Conservation (phyloP, 1,139 yeast genomes). For the Candida labiduridarum region DNA sequence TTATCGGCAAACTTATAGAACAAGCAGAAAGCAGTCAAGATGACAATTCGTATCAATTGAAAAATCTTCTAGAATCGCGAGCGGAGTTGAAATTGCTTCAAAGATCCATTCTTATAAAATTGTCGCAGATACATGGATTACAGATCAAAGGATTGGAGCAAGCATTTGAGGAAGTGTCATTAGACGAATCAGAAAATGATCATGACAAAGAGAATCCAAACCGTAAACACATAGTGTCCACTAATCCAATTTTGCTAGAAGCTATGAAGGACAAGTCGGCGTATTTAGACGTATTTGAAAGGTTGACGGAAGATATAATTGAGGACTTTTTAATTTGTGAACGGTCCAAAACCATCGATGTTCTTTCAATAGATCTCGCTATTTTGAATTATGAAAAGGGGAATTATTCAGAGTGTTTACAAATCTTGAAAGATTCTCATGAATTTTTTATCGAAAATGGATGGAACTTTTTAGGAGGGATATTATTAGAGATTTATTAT, state of each 20-base stretch:
- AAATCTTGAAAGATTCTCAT: conserved; percentile 67
- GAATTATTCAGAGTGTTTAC: conserved; percentile 62
- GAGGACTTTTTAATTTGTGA: conserved; percentile 49
- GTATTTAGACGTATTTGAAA: conserved; percentile 29
- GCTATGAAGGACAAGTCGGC: conserved; percentile 15
- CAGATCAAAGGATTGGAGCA: conserved; percentile 29
- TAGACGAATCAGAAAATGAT: conserved; percentile 17
- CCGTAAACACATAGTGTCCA: neutral
- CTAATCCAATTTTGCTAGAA: conserved; percentile 6
- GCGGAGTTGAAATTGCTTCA: conserved; percentile 51
- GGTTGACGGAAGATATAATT: conserved; percentile 45
- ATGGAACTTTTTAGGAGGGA: conserved; percentile 74
- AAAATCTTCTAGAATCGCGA: conserved; percentile 41
- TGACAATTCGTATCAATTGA: conserved; percentile 19
- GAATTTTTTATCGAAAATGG: conserved; percentile 66
- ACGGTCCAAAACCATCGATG: conserved; percentile 67
- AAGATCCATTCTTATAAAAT: conserved; percentile 40
- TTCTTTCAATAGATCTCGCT: conserved; percentile 82
- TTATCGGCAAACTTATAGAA: conserved; percentile 24
- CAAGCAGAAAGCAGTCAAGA: conserved; percentile 8
- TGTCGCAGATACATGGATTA: conserved; percentile 39
- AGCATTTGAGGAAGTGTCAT: conserved; percentile 27
- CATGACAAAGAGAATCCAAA: neutral
- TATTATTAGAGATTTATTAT: conserved; percentile 64
- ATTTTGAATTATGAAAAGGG: conserved; percentile 61